phyloP scores from a whole-genome alignment of 805 yeast genomes.

The Scheffersomyces lignosus region DNA sequence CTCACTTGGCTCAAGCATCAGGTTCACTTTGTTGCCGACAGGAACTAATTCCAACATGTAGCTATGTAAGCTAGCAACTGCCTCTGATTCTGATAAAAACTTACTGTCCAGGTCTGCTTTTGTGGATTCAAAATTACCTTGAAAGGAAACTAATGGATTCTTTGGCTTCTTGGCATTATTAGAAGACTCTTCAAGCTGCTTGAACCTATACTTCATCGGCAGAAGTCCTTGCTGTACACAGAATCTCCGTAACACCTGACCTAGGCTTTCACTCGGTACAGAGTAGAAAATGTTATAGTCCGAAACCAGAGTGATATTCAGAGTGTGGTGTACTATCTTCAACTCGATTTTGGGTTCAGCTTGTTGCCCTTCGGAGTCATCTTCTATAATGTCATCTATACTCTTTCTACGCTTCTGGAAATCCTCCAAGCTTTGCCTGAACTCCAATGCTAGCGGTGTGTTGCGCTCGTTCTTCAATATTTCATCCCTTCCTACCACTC shows the following conservation, averaged over 20 bases:
- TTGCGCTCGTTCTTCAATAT: conserved; percentile 45
- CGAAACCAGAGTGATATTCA: conserved; percentile 1
- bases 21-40: conserved; percentile 2
- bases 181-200: conserved; percentile 6
- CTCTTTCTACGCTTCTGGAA: conserved; percentile 14
- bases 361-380: conserved; percentile 9
- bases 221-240: conserved; percentile 31
- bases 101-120: not conserved
- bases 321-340: conserved; percentile 3
- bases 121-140: not conserved
- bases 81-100: conserved; percentile 7
- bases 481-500: conserved; percentile 49
- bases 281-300: conserved; percentile 4
- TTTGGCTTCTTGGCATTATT: not conserved
- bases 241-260: conserved; percentile 24
- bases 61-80: conserved; percentile 11
- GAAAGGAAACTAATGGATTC: not conserved
- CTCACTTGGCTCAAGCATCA: not conserved
- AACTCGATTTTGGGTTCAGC: conserved; percentile 9
- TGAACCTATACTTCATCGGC: conserved; percentile 24
- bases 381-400: conserved; percentile 9
- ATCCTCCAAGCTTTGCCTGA: conserved; percentile 23
- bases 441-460: conserved; percentile 56
- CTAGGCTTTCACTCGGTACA: conserved; percentile 13
- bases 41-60: conserved; percentile 21